Evolutionary conservation across 352 stramenopile species (phyloP).

Genomic region (Pythium phragmitis): DNA sequence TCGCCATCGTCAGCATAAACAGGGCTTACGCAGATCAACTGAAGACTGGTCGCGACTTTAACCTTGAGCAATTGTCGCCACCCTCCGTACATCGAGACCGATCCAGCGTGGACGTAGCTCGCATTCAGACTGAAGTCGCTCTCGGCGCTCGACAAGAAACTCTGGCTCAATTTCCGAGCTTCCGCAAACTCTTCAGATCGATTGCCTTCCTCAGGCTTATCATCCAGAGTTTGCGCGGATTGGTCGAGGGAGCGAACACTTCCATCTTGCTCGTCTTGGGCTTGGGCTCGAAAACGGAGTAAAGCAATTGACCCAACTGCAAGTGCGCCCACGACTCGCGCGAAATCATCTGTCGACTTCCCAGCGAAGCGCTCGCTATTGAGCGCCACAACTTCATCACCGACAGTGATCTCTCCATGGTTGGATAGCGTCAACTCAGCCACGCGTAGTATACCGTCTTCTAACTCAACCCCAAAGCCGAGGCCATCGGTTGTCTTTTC

Average conservation of each 20-base stretch:
- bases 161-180: slow-evolving; percentile 33
- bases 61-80: slow-evolving; percentile 52
- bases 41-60: slow-evolving; percentile 32
- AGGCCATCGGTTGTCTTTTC: slow-evolving; percentile 42
- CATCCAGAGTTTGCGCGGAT: neutral
- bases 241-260: neutral
- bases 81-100: slow-evolving; percentile 74
- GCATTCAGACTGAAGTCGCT: slow-evolving; percentile 33
- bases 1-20: slow-evolving; percentile 77
- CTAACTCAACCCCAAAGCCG: slow-evolving; percentile 46
- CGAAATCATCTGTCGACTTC: slow-evolving; percentile 38
- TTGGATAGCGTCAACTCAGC: slow-evolving; percentile 32
- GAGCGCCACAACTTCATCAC: slow-evolving; percentile 65
- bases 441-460: slow-evolving; percentile 16
- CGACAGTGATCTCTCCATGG: slow-evolving; percentile 20
- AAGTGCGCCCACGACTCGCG: slow-evolving; percentile 34
- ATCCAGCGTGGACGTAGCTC: slow-evolving; percentile 54
- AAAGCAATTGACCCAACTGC: slow-evolving; percentile 34
- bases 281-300: slow-evolving; percentile 50
- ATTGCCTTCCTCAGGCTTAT: neutral
- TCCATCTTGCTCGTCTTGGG: slow-evolving; percentile 17
- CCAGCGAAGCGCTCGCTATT: slow-evolving; percentile 52
- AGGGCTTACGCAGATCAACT: slow-evolving; percentile 64
- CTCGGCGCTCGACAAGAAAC: slow-evolving; percentile 38
- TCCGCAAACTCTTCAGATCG: slow-evolving; percentile 8